phyloP scores from a whole-genome alignment of 768 basidiomycete genomes.

The Mycena venus region DNA sequence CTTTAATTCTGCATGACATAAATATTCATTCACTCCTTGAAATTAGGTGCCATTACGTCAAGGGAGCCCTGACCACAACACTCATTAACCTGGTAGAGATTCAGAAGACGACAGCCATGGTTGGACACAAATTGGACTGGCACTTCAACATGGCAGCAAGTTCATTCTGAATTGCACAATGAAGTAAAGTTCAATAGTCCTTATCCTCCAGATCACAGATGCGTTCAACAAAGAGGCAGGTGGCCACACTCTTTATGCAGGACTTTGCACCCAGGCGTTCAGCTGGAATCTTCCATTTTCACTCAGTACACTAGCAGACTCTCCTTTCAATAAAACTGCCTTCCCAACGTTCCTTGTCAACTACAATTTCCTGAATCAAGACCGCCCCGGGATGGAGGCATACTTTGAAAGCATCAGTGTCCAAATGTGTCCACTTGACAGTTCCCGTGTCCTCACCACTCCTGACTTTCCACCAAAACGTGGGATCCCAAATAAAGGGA shows the following conservation, averaged over 20 bases:
- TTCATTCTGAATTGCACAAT: not conserved
- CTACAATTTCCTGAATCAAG: slow-evolving; percentile 33
- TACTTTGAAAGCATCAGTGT: slow-evolving; percentile 30
- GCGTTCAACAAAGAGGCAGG: slow-evolving; percentile 32
- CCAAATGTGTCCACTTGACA: slow-evolving; percentile 25
- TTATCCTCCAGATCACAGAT: slow-evolving; percentile 20
- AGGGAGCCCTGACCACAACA: too few relatives aligned
- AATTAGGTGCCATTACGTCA: not conserved
- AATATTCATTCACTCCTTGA: slow-evolving; percentile 35
- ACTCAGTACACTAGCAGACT: slow-evolving; percentile 25
- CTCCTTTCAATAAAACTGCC: slow-evolving; percentile 19
- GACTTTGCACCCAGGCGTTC: slow-evolving; percentile 26
- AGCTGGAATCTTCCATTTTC: slow-evolving; percentile 32
- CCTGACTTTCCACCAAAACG: too few relatives aligned
- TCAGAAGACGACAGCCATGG: slow-evolving; percentile 11
- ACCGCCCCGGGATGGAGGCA: slow-evolving; percentile 20
- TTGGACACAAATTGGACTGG: slow-evolving; percentile 25
- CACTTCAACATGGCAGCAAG: slow-evolving; percentile 34
- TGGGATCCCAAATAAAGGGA: too few relatives aligned
- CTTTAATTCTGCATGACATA: slow-evolving; percentile 39
- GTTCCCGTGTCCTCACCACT: too few relatives aligned
- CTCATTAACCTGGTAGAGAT: slow-evolving; percentile 4
- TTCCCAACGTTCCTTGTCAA: slow-evolving; percentile 34
- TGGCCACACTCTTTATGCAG: slow-evolving; percentile 26
- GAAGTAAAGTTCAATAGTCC: not conserved